Conservation (phyloP, 2,329 filamentous ascomycete genomes). For the Microdochium bolleyi region DNA sequence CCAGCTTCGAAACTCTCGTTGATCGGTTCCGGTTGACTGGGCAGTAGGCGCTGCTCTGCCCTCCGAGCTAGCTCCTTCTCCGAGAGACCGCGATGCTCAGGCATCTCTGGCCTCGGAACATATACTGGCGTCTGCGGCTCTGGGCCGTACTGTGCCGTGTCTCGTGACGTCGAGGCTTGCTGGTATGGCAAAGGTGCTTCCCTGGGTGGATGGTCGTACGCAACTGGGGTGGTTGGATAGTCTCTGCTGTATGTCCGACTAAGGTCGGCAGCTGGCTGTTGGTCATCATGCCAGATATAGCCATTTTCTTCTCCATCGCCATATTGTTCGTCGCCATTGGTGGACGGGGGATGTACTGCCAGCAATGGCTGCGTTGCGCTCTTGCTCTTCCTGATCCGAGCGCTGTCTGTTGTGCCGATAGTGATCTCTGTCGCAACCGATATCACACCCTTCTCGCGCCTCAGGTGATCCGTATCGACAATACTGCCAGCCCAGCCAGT, state of each 20-base stretch:
- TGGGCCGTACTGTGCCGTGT: background rate
- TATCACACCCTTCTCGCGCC: slow-evolving; percentile 87
- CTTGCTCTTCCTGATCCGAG: slow-evolving; percentile 6
- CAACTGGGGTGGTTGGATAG: background rate
- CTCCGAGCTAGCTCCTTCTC: slow-evolving; percentile 77
- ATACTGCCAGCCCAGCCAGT: slow-evolving; percentile 59
- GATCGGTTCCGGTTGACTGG: slow-evolving; percentile 61
- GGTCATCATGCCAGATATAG: slow-evolving; percentile 37
- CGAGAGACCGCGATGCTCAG: slow-evolving; percentile 53
- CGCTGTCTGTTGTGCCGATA: slow-evolving; percentile 76
- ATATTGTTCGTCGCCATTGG: slow-evolving; percentile 5
- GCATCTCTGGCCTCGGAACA: slow-evolving; percentile 51
- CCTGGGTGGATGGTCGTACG: background rate
- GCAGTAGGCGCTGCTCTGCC: slow-evolving; percentile 72
- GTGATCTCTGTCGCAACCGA: slow-evolving; percentile 79
- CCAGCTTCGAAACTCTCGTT: slow-evolving; percentile 21
- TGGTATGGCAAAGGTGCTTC: background rate
- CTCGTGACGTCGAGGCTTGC: background rate
- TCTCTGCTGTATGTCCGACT: slow-evolving; percentile 5
- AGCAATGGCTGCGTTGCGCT: slow-evolving; percentile 12
- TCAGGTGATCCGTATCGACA: slow-evolving; percentile 77
- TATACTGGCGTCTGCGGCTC: slow-evolving; percentile 32
- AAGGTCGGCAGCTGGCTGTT: slow-evolving; percentile 6
- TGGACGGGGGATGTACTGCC: slow-evolving; percentile 10
- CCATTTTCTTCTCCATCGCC: background rate